These are phyloP conservation scores for Nakataea oryzae DNA, from an alignment of 2,329 filamentous ascomycete species.

Conservation along the genomic window DNA sequence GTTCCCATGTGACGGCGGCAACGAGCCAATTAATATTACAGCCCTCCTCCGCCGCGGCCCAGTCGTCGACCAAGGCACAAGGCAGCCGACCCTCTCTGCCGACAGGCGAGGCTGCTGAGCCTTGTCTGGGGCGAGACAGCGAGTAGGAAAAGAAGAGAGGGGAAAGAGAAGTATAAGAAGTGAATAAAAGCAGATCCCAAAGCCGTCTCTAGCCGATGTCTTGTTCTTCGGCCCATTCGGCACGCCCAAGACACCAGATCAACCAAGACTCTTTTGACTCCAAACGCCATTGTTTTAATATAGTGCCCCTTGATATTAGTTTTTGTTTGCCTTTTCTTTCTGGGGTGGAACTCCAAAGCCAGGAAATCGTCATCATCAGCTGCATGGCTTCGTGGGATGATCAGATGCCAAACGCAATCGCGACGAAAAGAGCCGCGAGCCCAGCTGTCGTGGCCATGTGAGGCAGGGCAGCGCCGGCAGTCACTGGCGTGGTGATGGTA, in stretches of 20 bases:
- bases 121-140: background rate
- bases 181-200: background rate
- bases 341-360: background rate
- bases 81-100: background rate
- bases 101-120: background rate
- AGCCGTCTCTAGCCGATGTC: background rate
- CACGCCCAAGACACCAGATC: background rate
- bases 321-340: background rate
- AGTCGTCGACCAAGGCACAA: background rate
- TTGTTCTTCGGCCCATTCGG: background rate
- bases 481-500: background rate
- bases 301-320: background rate
- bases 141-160: background rate
- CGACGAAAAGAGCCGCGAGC: background rate
- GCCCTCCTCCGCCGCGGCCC: background rate
- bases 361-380: too few relatives aligned
- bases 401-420: slow-evolving; percentile 1
- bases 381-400: background rate
- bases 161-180: background rate
- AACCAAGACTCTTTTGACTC: background rate
- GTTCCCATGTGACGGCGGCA: background rate
- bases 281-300: background rate
- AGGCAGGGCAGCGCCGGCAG: background rate
- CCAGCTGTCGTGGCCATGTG: background rate
- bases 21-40: background rate